These are phyloP conservation scores for Cordyceps pruinosa DNA, from an alignment of 2,329 filamentous ascomycete species.

Conservation along the genomic window DNA sequence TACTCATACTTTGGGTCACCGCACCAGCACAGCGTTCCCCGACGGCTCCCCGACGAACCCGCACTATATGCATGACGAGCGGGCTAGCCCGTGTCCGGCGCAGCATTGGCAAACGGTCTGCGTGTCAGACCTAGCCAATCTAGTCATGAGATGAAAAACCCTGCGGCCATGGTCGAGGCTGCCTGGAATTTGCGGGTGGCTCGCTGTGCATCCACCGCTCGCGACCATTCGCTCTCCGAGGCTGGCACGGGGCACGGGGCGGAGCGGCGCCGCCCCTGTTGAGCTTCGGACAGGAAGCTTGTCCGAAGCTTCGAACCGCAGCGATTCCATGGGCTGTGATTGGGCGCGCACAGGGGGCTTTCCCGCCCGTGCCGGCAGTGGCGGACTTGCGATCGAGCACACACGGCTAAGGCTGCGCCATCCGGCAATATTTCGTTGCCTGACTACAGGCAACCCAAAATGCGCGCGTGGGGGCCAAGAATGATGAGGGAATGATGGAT, in stretches of 20 bases:
- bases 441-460: too few species aligned
- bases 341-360: not conserved
- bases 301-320: not conserved
- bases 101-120: not conserved
- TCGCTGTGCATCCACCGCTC: not conserved
- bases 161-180: not conserved
- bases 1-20: not conserved
- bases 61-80: not conserved
- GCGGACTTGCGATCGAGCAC: not conserved
- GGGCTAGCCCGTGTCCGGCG: not conserved
- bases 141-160: not conserved
- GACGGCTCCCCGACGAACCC: slow-evolving; percentile 5
- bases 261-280: not conserved
- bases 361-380: not conserved
- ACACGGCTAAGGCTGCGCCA: not conserved
- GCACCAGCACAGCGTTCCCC: not conserved
- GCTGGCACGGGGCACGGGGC: not conserved
- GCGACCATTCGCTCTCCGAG: not conserved
- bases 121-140: not conserved
- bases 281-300: not conserved
- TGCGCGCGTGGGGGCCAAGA: too few species aligned
- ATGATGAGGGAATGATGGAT: too few species aligned
- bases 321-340: not conserved
- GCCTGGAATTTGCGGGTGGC: not conserved
- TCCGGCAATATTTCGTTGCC: too few species aligned